Base-by-base conservation (phyloP, 352 stramenopile genomes). In the Globisporangium nodosum region DNA sequence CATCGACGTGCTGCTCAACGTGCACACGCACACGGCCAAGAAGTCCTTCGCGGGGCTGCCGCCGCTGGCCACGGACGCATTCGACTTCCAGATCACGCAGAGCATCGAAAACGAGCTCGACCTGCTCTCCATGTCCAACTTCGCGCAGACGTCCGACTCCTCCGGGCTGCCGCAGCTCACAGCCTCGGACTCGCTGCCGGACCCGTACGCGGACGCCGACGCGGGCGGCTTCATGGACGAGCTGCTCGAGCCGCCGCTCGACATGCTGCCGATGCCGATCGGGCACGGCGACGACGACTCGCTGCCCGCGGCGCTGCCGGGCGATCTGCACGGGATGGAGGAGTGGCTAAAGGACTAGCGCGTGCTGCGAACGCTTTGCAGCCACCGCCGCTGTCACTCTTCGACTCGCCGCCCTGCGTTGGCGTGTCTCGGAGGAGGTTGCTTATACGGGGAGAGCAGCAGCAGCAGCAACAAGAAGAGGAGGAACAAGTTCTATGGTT, bases 31-130 rank as follows among this genome's bases (percentile, higher is more conserved):
- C 21, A 61, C 68, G 45, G 85, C 75, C 6, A 89, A 88, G 60
- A 88, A 86, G 48, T 66, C 78, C 24, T 89, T 85, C 51, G 66
- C 64, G 0, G 80, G 78, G 3, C 63, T 90, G 39, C 76, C 76
- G 18, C 76, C 80, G 27, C 70, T 88, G 3, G 87, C 75, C 5
- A 81, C 70, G 0, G 69, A 86, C 20, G 74, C 66, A 2, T 90
- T 90, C 31, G 81, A 92, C 54, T 87, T 90, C 58, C 68, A 87
- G 56, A 74, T 92, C 48, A 90, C 83, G 39, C 73, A 92, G 52
- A 87, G 81, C 56, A 89, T 92, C 46, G 76, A 90, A 53, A 87
- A 89, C 66, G 81, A 88, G 48, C 62, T 92, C 50, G 80, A 92
- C 54, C 40, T 90, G 66, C 65, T 92, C 40, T 88, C 77, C 50